Evolutionary conservation across 2,329 filamentous ascomycete genomes (phyloP).

Genomic region (Epichloe amarillans): DNA sequence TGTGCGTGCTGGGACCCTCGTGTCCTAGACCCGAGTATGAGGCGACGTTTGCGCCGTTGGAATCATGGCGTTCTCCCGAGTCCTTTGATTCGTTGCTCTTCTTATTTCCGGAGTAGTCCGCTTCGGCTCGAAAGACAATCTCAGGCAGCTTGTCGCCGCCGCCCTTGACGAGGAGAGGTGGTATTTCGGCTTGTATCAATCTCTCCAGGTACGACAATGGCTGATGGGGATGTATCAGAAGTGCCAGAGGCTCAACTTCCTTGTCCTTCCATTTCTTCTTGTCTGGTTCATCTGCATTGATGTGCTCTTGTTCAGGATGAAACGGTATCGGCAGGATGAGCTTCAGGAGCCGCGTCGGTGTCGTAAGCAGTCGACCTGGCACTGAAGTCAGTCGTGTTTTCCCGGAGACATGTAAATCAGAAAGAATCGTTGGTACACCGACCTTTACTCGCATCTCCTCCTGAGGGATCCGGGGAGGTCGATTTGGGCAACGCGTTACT

Average conservation of each 20-base stretch:
- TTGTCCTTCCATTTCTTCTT: conserved; percentile 19
- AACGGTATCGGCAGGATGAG: conserved; percentile 59
- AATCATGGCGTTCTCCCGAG: conserved; percentile 17
- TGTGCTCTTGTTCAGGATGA: conserved; percentile 23
- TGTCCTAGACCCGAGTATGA: conserved; percentile 59
- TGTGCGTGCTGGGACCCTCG: conserved; percentile 34
- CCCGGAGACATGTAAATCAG: too few relatives aligned
- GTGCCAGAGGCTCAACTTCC: conserved; percentile 63
- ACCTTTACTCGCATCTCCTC: conserved; percentile 20
- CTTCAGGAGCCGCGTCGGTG: conserved; percentile 67
- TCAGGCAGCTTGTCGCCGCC: conserved; percentile 55
- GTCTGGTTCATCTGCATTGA: conserved; percentile 28
- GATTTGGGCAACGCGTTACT: conserved; percentile 28
- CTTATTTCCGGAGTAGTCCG: conserved; percentile 41
- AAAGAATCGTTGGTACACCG: background rate
- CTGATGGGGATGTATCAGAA: conserved; percentile 80
- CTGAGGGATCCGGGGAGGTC: conserved; percentile 14
- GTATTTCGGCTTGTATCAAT: conserved; percentile 77
- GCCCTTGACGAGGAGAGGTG: conserved; percentile 50
- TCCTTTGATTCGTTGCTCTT: background rate
- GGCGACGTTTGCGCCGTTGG: conserved; percentile 52
- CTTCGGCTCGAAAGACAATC: conserved; percentile 70
- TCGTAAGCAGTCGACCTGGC: conserved; percentile 62
- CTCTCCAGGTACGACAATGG: conserved; percentile 83
- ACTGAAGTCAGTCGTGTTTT: background rate